These are phyloP conservation scores for Sonneratia alba DNA, from an alignment of 345 rosid species.

Conservation along the genomic window DNA sequence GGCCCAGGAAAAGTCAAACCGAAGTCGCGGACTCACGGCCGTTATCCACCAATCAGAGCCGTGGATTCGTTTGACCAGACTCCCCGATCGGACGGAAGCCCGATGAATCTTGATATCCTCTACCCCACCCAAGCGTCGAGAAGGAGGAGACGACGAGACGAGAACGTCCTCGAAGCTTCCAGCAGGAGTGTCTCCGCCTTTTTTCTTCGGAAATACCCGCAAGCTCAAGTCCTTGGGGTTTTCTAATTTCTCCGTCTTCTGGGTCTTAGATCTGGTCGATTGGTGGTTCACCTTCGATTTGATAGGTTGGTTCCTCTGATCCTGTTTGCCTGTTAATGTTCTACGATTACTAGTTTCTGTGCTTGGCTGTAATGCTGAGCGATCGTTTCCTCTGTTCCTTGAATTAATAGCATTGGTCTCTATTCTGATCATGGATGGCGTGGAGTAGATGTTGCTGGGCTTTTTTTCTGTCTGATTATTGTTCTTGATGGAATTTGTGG, in stretches of 20 bases:
- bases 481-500: too few relatives aligned
- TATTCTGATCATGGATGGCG: neutral
- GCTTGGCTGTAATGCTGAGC: neutral
- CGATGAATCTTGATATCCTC: neutral
- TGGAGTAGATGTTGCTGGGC: neutral
- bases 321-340: neutral
- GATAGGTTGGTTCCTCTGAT: neutral
- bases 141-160: neutral
- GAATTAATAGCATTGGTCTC: neutral
- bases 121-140: neutral
- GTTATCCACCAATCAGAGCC: neutral
- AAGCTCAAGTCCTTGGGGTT: neutral
- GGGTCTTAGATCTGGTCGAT: neutral
- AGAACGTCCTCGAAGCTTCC: constrained; percentile 2
- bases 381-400: neutral
- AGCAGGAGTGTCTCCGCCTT: neutral
- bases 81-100: neutral
- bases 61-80: neutral
- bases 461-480: neutral
- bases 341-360: neutral
- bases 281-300: neutral
- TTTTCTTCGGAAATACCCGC: neutral
- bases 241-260: neutral
- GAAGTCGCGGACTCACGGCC: neutral
- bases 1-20: neutral